Evolutionary conservation across 2,329 filamentous ascomycete genomes (phyloP).

Genomic region (Leptosphaerulina australis): DNA sequence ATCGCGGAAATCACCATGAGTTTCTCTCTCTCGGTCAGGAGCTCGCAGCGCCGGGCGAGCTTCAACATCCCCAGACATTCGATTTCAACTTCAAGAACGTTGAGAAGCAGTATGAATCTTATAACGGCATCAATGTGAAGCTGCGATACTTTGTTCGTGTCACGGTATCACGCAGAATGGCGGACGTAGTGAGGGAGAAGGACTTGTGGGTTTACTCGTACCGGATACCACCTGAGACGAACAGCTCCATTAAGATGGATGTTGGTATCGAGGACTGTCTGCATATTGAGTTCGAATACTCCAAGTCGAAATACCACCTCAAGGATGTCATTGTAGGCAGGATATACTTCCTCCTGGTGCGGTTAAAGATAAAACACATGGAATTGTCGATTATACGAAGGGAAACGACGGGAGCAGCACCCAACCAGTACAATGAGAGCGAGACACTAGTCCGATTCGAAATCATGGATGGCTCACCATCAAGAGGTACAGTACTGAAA

Average conservation of each 20-base stretch:
- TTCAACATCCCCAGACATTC: conserved; percentile 98
- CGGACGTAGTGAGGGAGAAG: conserved; percentile 97
- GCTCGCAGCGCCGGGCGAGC: conserved; percentile 92
- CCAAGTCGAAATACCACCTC: conserved; percentile 97
- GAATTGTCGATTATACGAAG: conserved; percentile 96
- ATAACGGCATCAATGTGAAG: conserved; percentile 99
- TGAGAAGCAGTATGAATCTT: conserved; percentile 99
- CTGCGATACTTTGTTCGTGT: conserved; percentile 97
- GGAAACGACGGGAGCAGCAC: conserved; percentile 93
- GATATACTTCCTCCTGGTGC: conserved; percentile 96
- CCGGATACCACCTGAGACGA: conserved; percentile 96
- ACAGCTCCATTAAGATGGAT: conserved; percentile 99
- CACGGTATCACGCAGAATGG: conserved; percentile 95
- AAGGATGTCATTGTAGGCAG: conserved; percentile 98
- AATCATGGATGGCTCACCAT: conserved; percentile 99
- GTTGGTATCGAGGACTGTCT: conserved; percentile 99
- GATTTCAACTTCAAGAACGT: conserved; percentile 99
- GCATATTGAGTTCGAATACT: conserved; percentile 99
- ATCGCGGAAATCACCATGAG: conserved; percentile 98
- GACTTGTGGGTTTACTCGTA: conserved; percentile 99
- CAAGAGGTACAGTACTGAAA: conserved; percentile 67
- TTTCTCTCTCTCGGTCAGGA: conserved; percentile 97
- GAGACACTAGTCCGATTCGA: conserved; percentile 97
- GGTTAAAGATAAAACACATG: conserved; percentile 99
- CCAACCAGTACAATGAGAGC: conserved; percentile 99